Evolutionary conservation across 164 flowering plant species (phyloP).

Genomic region (Malania oleifera): DNA sequence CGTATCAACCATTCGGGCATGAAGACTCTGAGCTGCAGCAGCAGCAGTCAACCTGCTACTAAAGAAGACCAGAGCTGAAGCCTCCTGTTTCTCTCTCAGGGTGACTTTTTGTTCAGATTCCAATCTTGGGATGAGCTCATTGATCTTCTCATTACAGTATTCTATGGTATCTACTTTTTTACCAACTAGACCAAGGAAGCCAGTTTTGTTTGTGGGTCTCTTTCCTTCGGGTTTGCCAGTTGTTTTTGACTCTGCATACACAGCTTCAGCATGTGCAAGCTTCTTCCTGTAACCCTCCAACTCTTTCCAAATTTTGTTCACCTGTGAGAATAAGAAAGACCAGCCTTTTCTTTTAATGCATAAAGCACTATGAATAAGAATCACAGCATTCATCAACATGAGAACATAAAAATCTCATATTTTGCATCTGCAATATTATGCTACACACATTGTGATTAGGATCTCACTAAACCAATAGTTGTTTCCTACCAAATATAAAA

Average conservation of each 20-base stretch:
- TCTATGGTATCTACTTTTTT: conserved; percentile 70
- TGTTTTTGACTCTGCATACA: conserved; percentile 49
- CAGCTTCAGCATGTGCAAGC: conserved; percentile 74
- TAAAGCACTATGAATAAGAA: not conserved
- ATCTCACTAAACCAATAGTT: not conserved
- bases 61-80: conserved; percentile 72
- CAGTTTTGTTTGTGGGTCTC: conserved; percentile 61
- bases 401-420: not conserved
- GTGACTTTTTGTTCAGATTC: conserved; percentile 76
- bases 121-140: conserved; percentile 51
- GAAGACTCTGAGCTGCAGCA: conserved; percentile 71
- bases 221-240: conserved; percentile 49
- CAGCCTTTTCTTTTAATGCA: not conserved
- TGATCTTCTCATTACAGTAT: conserved; percentile 65
- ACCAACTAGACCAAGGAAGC: conserved; percentile 75
- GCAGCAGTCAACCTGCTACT: conserved; percentile 61
- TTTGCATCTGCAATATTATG: not conserved
- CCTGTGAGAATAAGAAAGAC: conserved; percentile 31
- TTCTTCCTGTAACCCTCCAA: conserved; percentile 73
- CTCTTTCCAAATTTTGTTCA: conserved; percentile 59
- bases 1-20: conserved; percentile 54
- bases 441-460: not conserved
- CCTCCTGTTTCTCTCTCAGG: conserved; percentile 61
- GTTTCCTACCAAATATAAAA: no score
- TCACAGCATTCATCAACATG: not conserved